phyloP scores from a whole-genome alignment of 306 rosid species.

The Lathyrus oleraceus region DNA sequence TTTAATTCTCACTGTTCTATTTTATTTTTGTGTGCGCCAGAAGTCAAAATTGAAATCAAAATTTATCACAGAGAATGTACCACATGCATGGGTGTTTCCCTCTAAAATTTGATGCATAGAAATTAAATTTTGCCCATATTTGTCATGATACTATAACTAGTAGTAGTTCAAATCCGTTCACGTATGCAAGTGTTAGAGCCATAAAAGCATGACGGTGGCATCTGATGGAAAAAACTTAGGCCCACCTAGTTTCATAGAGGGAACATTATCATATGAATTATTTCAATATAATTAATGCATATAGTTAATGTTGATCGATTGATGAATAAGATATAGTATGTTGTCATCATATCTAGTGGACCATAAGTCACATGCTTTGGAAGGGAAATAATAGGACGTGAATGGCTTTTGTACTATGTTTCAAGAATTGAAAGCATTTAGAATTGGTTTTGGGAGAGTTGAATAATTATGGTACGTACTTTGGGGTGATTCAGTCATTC shows the following conservation, averaged over 20 bases:
- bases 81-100: conserved; percentile 18
- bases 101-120: neutral
- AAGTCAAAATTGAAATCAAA: conserved; percentile 2
- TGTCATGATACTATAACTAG: neutral
- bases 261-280: conserved; percentile 41
- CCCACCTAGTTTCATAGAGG: conserved; percentile 31
- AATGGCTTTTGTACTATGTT: conserved; percentile 41
- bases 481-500: conserved; percentile 39
- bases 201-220: conserved; percentile 25
- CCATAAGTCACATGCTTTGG: conserved; percentile 50
- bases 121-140: conserved; percentile 21
- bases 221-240: conserved; percentile 6
- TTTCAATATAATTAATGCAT: conserved; percentile 30
- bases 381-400: conserved; percentile 17
- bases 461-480: conserved; percentile 35
- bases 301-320: conserved; percentile 27
- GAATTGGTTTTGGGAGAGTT: conserved; percentile 27
- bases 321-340: conserved; percentile 10
- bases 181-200: conserved; percentile 14
- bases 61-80: conserved; percentile 16
- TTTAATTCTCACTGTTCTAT: neutral
- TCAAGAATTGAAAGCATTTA: conserved; percentile 40
- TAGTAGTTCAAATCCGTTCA: neutral
- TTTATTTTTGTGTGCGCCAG: neutral
- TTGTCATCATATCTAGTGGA: conserved; percentile 37